phyloP scores from a whole-genome alignment of 768 basidiomycete genomes.

The Holtermannia corniformis region DNA sequence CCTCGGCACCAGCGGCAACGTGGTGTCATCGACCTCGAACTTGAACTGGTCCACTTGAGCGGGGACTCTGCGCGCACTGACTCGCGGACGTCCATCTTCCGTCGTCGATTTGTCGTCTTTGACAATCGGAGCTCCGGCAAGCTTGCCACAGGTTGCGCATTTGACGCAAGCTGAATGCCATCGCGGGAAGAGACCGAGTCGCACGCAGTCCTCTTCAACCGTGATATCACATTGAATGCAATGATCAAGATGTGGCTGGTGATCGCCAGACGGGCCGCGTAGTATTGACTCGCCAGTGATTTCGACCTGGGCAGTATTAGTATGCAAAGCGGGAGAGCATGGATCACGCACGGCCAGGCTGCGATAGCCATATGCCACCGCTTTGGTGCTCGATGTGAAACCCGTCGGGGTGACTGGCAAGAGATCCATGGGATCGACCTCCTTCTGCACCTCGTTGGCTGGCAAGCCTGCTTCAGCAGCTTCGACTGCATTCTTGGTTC shows the following conservation, averaged over 20 bases:
- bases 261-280: slow-evolving; percentile 29
- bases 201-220: slow-evolving; percentile 94
- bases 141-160: slow-evolving; percentile 68
- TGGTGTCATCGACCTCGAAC: slow-evolving; percentile 45
- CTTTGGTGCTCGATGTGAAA: slow-evolving; percentile 66
- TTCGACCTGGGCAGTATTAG: slow-evolving; percentile 19
- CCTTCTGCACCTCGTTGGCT: neutral
- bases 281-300: slow-evolving; percentile 38
- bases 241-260: slow-evolving; percentile 51
- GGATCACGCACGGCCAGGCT: slow-evolving; percentile 64
- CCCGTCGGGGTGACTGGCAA: slow-evolving; percentile 34
- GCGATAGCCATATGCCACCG: slow-evolving; percentile 84
- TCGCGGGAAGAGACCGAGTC: slow-evolving; percentile 87
- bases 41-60: slow-evolving; percentile 71
- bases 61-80: slow-evolving; percentile 61
- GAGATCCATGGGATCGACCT: neutral
- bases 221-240: slow-evolving; percentile 81
- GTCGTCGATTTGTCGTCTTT: slow-evolving; percentile 50
- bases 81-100: slow-evolving; percentile 43
- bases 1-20: slow-evolving; percentile 5
- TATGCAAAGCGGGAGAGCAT: neutral
- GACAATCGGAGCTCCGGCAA: slow-evolving; percentile 48
- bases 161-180: slow-evolving; percentile 96
- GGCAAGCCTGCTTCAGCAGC: neutral
- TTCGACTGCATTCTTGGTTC: neutral